These are phyloP conservation scores for Psilocybe sp. DNA, from an alignment of 768 basidiomycete genomes.

Conservation along the genomic window DNA sequence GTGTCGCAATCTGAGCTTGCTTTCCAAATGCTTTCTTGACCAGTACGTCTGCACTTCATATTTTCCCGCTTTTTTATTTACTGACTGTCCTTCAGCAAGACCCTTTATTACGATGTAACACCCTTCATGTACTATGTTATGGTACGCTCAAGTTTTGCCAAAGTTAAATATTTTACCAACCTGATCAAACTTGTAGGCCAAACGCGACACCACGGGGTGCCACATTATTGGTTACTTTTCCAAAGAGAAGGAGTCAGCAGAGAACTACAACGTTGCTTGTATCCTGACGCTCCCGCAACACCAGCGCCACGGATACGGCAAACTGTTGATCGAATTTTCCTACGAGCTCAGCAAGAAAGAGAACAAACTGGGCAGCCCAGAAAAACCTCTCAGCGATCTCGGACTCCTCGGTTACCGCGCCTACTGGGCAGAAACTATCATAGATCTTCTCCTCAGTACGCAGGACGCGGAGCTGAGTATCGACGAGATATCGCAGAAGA, in stretches of 20 bases:
- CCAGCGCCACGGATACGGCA: constrained; percentile 94
- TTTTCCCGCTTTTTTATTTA: constrained; percentile 3
- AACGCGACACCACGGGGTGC: constrained; percentile 86
- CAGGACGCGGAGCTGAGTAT: constrained; percentile 83
- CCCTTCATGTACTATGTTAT: constrained; percentile 99
- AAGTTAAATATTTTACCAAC: too few relatives aligned
- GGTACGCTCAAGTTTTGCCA: constrained; percentile 62
- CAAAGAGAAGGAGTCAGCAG: constrained; percentile 97
- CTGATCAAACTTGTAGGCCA: constrained; percentile 52
- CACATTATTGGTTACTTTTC: constrained; percentile 98
- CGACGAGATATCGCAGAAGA: constrained; percentile 96
- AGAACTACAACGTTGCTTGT: constrained; percentile 98
- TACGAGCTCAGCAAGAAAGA: constrained; percentile 98
- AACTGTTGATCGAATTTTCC: constrained; percentile 94
- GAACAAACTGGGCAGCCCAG: constrained; percentile 92
- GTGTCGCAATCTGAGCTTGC: constrained; percentile 94
- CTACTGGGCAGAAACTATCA: constrained; percentile 96
- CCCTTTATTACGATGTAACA: constrained; percentile 98
- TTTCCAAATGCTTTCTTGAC: constrained; percentile 98
- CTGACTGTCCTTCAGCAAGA: constrained; percentile 64
- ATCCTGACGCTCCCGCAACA: constrained; percentile 98
- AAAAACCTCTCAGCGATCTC: constrained; percentile 95
- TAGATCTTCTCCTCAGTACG: constrained; percentile 78
- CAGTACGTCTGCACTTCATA: constrained; percentile 65
- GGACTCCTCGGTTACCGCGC: constrained; percentile 91